Conservation (phyloP, 2,329 filamentous ascomycete genomes). For the Trichophyton equinum region DNA sequence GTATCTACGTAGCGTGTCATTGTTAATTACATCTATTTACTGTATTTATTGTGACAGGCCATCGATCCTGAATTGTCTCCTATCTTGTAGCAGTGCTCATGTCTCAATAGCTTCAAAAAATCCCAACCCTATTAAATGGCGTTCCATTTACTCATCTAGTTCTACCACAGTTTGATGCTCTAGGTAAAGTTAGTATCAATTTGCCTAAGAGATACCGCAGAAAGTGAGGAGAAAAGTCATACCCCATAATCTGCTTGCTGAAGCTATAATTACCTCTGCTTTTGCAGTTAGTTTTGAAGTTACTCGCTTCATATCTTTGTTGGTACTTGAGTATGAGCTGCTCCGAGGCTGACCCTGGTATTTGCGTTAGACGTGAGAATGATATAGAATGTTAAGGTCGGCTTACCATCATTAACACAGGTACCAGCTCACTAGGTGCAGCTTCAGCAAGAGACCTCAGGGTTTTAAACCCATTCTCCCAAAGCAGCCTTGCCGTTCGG, state of each 20-base stretch:
- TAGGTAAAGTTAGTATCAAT: neutral
- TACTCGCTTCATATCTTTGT: slow-evolving; percentile 47
- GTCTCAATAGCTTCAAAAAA: neutral
- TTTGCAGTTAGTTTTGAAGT: slow-evolving; percentile 53
- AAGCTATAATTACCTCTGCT: slow-evolving; percentile 54
- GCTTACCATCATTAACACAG: slow-evolving; percentile 55
- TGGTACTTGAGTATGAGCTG: slow-evolving; percentile 31
- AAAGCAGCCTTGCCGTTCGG: slow-evolving; percentile 59
- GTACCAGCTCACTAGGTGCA: slow-evolving; percentile 53
- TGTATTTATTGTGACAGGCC: neutral
- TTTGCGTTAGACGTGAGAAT: neutral
- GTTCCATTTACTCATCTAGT: neutral
- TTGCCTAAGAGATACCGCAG: neutral
- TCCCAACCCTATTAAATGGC: neutral
- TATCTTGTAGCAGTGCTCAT: neutral
- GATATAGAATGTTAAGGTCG: neutral
- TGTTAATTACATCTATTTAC: neutral
- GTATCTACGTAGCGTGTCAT: neutral
- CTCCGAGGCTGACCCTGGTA: slow-evolving; percentile 54
- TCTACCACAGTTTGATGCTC: neutral
- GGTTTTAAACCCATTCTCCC: slow-evolving; percentile 62
- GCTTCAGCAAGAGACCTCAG: slow-evolving; percentile 57
- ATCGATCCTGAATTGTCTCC: no score
- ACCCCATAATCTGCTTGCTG: slow-evolving; percentile 57
- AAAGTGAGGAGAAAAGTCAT: slow-evolving; percentile 3